phyloP scores from a whole-genome alignment of 768 basidiomycete genomes.

The Kwoniella europaea region DNA sequence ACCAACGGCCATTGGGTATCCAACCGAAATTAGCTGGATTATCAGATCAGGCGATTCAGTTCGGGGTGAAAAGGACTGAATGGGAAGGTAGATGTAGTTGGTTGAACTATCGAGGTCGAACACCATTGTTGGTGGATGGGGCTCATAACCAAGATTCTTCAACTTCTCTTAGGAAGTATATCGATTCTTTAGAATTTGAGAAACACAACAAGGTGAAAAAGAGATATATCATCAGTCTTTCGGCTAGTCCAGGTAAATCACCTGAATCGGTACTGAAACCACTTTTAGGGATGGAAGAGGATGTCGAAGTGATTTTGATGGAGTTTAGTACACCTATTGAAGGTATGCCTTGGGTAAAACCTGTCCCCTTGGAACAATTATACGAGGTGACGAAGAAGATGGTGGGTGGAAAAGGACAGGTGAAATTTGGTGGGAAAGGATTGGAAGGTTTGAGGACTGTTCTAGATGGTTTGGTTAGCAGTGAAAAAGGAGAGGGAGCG shows the following conservation, averaged over 20 bases:
- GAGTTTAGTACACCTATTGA: slow-evolving; percentile 65
- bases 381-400: slow-evolving; percentile 51
- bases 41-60: slow-evolving; percentile 62
- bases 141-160: slow-evolving; percentile 90
- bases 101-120: slow-evolving; percentile 56
- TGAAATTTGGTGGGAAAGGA: slow-evolving; percentile 7
- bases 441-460: slow-evolving; percentile 60
- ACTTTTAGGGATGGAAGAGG: slow-evolving; percentile 62
- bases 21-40: slow-evolving; percentile 57
- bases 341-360: slow-evolving; percentile 92
- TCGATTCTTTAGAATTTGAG: slow-evolving; percentile 61
- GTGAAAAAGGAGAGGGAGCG: slow-evolving; percentile 33
- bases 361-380: slow-evolving; percentile 66
- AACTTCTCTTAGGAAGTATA: slow-evolving; percentile 68
- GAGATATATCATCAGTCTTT: slow-evolving; percentile 79
- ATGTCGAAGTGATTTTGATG: slow-evolving; percentile 52
- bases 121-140: slow-evolving; percentile 76
- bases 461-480: slow-evolving; percentile 61
- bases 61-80: slow-evolving; percentile 66
- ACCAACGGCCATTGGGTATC: slow-evolving; percentile 53
- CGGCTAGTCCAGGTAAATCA: slow-evolving; percentile 83
- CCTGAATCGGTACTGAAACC: slow-evolving; percentile 73
- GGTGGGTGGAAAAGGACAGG: slow-evolving; percentile 16
- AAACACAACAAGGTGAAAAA: slow-evolving; percentile 50
- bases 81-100: slow-evolving; percentile 89